Conservation (phyloP, 2,329 filamentous ascomycete genomes). For the Arthrobotrys iridis region DNA sequence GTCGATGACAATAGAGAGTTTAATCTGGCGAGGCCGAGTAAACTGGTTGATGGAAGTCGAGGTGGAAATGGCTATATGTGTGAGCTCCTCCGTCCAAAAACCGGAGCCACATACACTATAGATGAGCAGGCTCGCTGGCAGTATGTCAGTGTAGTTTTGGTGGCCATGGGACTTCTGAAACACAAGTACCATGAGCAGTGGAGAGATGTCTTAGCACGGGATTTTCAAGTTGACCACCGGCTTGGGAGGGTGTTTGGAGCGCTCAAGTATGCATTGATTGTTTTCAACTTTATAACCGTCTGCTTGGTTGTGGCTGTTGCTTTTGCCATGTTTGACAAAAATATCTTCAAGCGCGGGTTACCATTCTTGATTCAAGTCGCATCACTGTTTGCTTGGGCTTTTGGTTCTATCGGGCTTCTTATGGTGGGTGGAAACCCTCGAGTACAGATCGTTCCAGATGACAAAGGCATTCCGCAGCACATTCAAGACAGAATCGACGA, state of each 20-base stretch:
- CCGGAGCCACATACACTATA: constrained; percentile 38
- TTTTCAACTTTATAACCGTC: constrained; percentile 29
- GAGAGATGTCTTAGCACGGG: constrained; percentile 1
- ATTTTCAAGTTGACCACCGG: constrained; percentile 21
- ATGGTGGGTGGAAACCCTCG: constrained; percentile 39
- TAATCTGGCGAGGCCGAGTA: constrained; percentile 26
- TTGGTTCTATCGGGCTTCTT: constrained; percentile 30
- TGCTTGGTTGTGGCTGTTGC: constrained; percentile 1
- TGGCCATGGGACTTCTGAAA: constrained; percentile 23
- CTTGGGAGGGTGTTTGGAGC: constrained; percentile 19
- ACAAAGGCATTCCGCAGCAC: constrained; percentile 14
- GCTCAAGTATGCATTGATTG: background rate
- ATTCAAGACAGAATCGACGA: constrained; percentile 8
- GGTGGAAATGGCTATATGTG: constrained; percentile 39
- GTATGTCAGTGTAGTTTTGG: constrained; percentile 25
- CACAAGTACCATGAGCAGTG: background rate
- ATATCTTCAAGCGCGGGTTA: constrained; percentile 13
- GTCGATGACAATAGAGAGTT: constrained; percentile 23
- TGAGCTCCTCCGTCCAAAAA: constrained; percentile 30
- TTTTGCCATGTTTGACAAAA: constrained; percentile 29
- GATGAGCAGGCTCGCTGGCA: constrained; percentile 36
- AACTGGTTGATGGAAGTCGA: constrained; percentile 33
- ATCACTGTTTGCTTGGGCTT: constrained; percentile 34
- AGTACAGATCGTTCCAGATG: constrained; percentile 17
- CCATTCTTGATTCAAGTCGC: constrained; percentile 26